Base-by-base conservation (phyloP, 345 rosid genomes). In the Lepidium didymum region DNA sequence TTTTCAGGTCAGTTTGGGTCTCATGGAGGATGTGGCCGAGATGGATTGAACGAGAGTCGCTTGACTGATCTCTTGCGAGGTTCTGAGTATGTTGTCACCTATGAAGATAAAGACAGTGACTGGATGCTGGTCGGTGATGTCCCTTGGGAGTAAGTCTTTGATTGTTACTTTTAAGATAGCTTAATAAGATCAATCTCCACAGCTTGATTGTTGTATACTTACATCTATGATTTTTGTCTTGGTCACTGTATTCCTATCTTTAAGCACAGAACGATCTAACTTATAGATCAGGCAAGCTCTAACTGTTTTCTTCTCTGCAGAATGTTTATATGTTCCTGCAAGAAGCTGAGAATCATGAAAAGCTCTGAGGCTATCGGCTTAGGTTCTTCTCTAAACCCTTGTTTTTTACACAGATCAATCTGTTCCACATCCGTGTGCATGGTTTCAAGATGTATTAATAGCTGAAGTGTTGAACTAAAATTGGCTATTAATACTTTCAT, bases 81-180 rank as follows among this genome's bases (percentile, higher is more conserved):
- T 61, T 89, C 91, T 15, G 96, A 83, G 56, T 85, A 84, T 78
- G 85, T 89, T 64, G 86, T 89, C 33, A 83, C 92, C 15, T 89
- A 83, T 74, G 96, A 89, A 80, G 96, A 89, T 67, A 85, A 83
- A 77, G 96, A 89, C 18, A 84, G 90, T 44, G 96, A 89, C 75
- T 86, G 92, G 96, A 89, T 89, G 96, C 80, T 86, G 27, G 96
- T 85, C 3, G 96, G 96, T 58, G 96, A 89, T 81, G 92, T 89
- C 67, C 96, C 96, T 21, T 89, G 96, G 96, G 83, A 77, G 87
- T 84, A 80, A 84, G 96, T 86, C 68, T 50, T 61, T 56, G 33
- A 54, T 56, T 60, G 33, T 21, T 72, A 35, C 16, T 6, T 44
- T 25, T 12, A 4, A 47, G 62, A 21, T 53, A 53, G 38, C 45